Evolutionary conservation across 352 stramenopile genomes (phyloP), one percentile per base, ranked within the genome.

Genomic region (Phytophthora sansomeana): DNA sequence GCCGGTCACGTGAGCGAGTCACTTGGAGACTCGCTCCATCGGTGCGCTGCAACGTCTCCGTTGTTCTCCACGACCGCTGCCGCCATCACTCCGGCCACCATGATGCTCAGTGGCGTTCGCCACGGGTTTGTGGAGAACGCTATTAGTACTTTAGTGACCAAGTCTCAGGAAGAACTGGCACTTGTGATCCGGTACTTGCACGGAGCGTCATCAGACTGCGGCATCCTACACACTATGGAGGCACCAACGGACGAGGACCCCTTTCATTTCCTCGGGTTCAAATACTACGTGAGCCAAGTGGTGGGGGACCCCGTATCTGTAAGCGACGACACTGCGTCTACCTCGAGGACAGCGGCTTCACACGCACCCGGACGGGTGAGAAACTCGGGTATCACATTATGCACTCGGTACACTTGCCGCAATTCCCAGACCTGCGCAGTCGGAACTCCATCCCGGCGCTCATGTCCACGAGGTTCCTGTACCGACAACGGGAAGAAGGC

Each of bases 191-290:
- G 68, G 19, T 85, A 81, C 42, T 30, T 85, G 32, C 74, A 82
- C 51, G 77, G 77, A 6, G 58, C 72, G 32, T 63, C 77, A 19
- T 71, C 72, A 5, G 77, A 85, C 51, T 75, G 74, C 60, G 64
- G 60, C 16, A 74, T 85, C 51, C 43, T 85, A 11, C 46, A 69
- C 41, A 50, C 75, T 8, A 67, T 85, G 30, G 73, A 82, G 53
- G 17, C 67, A 0, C 76, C 76, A 10, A 81, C 63, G 7, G 41
- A 67, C 0, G 53, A 54, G 0, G 71, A 85, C 24, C 77, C 74
- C 14, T 82, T 82, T 48, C 74, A 77, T 24, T 85, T 85, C 60
- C 55, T 85, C 13, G 77, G 77, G 6, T 72, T 85, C 68, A 85
- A 85, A 47, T 85, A 66, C 71, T 72, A 82, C 42, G 74, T 82